Conservation (phyloP, 2,329 filamentous ascomycete genomes). For the Aureobasidium zeae region DNA sequence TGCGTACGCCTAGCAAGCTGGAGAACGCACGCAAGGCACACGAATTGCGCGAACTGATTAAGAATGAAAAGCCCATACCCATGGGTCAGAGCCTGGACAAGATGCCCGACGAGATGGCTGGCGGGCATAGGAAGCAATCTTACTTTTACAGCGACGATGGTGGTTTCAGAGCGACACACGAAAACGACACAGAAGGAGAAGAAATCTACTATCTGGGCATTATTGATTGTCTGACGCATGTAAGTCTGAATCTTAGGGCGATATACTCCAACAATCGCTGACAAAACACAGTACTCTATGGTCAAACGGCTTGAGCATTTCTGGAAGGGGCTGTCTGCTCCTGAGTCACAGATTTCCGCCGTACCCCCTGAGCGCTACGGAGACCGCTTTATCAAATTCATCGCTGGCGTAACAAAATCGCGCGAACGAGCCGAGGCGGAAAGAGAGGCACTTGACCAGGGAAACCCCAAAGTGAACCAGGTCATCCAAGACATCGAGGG, state of each 20-base stretch:
- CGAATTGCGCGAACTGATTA: constrained; percentile 85
- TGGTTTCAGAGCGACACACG: constrained; percentile 84
- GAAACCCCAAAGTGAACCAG: background rate
- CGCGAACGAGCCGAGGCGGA: constrained; percentile 66
- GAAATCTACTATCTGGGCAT: constrained; percentile 98
- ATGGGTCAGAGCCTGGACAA: constrained; percentile 72
- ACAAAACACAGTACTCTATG: constrained; percentile 63
- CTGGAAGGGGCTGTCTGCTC: constrained; percentile 83
- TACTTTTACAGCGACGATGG: constrained; percentile 93
- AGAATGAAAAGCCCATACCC: constrained; percentile 84
- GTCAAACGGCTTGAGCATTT: constrained; percentile 95
- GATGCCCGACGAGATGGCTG: constrained; percentile 78
- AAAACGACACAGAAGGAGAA: constrained; percentile 73
- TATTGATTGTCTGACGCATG: constrained; percentile 94
- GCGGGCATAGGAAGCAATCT: constrained; percentile 64
- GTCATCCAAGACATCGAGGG: constrained; percentile 19
- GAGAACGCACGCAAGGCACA: constrained; percentile 86
- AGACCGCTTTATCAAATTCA: constrained; percentile 87
- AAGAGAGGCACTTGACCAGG: constrained; percentile 27
- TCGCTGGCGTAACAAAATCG: constrained; percentile 83
- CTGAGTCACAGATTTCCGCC: constrained; percentile 82
- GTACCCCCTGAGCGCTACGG: constrained; percentile 86
- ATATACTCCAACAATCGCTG: background rate
- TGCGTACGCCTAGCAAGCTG: constrained; percentile 85
- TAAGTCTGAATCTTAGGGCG: constrained; percentile 43